Evolutionary conservation across 176 grass and related monocot species (phyloP), one percentile per base, ranked within the genome.

Genomic region (Triticum turgidum): DNA sequence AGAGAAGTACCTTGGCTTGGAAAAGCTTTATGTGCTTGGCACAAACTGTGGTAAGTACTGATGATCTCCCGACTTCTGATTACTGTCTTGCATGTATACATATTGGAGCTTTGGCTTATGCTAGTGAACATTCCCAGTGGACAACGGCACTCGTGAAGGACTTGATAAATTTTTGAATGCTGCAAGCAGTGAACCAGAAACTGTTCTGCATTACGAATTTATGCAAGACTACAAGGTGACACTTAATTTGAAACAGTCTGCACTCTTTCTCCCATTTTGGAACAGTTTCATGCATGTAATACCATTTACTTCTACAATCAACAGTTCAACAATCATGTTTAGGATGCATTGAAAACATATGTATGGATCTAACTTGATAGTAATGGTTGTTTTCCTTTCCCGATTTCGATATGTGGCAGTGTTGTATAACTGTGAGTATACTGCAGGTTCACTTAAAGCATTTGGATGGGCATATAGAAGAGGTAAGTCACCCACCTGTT

Each of bases 171-270:
- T 98, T 86, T 88, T 98, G 83, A 95, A 95, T 42, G 89, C 91
- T 9, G 93, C 93, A 74, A 98, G 96, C 88, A 95, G 47, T 84
- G 88, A 94, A 18, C 96, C 96, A 77, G 96, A 98, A 72, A 98
- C 96, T 65, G 96, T 98, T 79, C 69, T 98, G 21, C 96, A 98
- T 91, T 98, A 98, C 33, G 96, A 98, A 82, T 98, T 98, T 81
- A 98, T 98, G 93, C 96, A 98, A 84, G 96, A 98, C 91, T 98
- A 98, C 84, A 95, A 98, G 96, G 96, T 94, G 71, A 54, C 7
- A 30, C 10, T 61, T 51, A 75, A 75, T 75, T 77, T 42, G 42
- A 82, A 72, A 80, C 11, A 41, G 4, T 13, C 20, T 5, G 2
- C 33, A 54, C 6, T 3, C 9, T 2, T 15, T 32, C 51, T 20